phyloP scores from a whole-genome alignment of 2,329 filamentous ascomycete genomes.

The Cercospora berteroae region DNA sequence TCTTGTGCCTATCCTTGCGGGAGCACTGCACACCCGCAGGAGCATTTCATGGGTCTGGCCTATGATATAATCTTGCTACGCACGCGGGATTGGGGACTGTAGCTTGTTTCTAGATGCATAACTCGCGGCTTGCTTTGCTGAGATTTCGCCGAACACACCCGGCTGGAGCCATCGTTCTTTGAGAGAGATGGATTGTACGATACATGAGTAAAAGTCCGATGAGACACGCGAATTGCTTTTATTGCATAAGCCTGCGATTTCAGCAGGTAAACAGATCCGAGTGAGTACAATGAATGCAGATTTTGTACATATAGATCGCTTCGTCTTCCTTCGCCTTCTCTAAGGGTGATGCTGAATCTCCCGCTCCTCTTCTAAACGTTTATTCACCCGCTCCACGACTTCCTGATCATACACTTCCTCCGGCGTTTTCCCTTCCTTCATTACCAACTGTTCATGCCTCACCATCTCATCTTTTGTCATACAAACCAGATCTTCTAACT shows the following conservation, averaged over 20 bases:
- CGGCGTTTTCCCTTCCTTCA: constrained; percentile 64
- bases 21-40: background rate
- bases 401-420: constrained; percentile 73
- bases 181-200: background rate
- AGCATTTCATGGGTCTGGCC: background rate
- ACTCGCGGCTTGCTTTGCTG: background rate
- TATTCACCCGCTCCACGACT: constrained; percentile 65
- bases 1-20: background rate
- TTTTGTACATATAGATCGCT: background rate
- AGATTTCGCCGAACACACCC: background rate
- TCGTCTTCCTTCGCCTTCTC: background rate
- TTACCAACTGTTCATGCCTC: constrained; percentile 74
- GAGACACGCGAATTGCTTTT: background rate
- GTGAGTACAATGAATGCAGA: background rate
- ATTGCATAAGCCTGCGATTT: background rate
- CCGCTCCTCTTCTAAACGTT: constrained; percentile 63
- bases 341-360: constrained; percentile 14
- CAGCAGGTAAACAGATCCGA: background rate
- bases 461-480: constrained; percentile 91
- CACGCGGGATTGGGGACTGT: background rate
- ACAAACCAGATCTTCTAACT: constrained; percentile 71
- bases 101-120: background rate
- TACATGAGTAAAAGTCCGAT: background rate
- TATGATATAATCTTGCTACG: background rate
- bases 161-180: background rate